Conservation (phyloP, 1,284 basidiomycete species). For the Neonothopanus nambi region DNA sequence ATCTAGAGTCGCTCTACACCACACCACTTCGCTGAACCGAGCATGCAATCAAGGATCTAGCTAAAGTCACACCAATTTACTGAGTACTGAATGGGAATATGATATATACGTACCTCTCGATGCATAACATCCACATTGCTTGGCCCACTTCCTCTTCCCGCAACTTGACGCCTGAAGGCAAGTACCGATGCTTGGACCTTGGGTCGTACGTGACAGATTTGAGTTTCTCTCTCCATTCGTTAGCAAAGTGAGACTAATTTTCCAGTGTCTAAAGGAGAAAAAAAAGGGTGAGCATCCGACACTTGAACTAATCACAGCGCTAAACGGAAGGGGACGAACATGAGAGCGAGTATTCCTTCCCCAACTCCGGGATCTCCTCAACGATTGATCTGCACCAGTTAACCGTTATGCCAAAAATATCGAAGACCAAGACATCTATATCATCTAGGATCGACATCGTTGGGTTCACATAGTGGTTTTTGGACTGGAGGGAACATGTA, state of each 20-base stretch:
- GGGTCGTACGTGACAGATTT: conserved; percentile 43
- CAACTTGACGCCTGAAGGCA: conserved; percentile 35
- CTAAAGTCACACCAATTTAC: background rate
- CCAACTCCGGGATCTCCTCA: conserved; percentile 36
- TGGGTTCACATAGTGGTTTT: no score
- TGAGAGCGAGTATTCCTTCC: no score
- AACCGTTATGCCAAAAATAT: conserved; percentile 65
- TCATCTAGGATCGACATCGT: no score
- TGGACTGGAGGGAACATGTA: no score
- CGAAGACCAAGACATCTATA: conserved; percentile 59
- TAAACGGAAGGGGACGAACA: background rate
- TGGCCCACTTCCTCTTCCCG: conserved; percentile 45
- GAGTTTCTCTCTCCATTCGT: conserved; percentile 59
- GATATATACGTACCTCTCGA: conserved; percentile 41
- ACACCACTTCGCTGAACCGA: conserved; percentile 47
- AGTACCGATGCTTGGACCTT: background rate
- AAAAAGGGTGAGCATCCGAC: background rate
- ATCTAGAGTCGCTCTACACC: conserved; percentile 43
- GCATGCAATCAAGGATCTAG: conserved; percentile 58
- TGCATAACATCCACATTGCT: conserved; percentile 58
- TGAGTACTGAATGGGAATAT: background rate
- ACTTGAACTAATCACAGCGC: background rate
- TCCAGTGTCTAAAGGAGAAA: conserved; percentile 14
- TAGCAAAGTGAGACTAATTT: conserved; percentile 51
- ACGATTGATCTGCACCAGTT: conserved; percentile 57